Base-by-base conservation (phyloP, 345 rosid genomes). In the Kandelia obovata region DNA sequence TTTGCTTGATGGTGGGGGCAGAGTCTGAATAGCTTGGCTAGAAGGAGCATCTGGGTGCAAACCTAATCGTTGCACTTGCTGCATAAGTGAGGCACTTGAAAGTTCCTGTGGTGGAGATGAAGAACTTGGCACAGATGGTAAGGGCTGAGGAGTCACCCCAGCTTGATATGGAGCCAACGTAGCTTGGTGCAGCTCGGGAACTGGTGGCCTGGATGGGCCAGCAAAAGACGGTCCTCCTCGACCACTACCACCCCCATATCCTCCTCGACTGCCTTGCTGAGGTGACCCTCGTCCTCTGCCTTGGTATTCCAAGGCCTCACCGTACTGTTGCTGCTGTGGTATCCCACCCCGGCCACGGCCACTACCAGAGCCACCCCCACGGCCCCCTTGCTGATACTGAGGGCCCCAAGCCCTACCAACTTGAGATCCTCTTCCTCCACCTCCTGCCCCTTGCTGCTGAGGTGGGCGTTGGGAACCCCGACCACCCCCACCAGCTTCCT, bases 111-210 rank as follows among this genome's bases (percentile, higher is more conserved):
- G 67, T 61, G 35, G 78, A 6, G 85, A 78, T 1, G 90, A 83
- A 46, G 96, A 81, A 75, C 89, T 75, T 52, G 81, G 87, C 85
- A 82, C 96, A 46, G 83, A 51, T 65, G 75, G 79, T 62, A 68
- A 55, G n/a, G 78, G 75, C 85, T 87, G 91, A 69, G 86, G 67
- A 35, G 83, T 80, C 83, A 84, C 81, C 79, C 66, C 84, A 67
- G 89, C 85, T 76, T 80, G 83, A 75, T 64, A 76, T 77, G 85
- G 63, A 78, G 86, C 84, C 73, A 71, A 85, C 74, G 88, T 89
- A 73, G 98, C 99, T 96, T 96, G 98, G 84, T 84, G 92, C 96
- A 86, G 98, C 89, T 96, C 98, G 94, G 96, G 96, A 78, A 83
- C 67, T 61, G 88, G 79, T 62, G 82, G 77, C 83, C 90, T 87